A percentile compares a stretch with the other conserved stretches of the same genome.
Conservation (phyloP, 768 basidiomycete species). For the Russula griseocarnosa region DNA sequence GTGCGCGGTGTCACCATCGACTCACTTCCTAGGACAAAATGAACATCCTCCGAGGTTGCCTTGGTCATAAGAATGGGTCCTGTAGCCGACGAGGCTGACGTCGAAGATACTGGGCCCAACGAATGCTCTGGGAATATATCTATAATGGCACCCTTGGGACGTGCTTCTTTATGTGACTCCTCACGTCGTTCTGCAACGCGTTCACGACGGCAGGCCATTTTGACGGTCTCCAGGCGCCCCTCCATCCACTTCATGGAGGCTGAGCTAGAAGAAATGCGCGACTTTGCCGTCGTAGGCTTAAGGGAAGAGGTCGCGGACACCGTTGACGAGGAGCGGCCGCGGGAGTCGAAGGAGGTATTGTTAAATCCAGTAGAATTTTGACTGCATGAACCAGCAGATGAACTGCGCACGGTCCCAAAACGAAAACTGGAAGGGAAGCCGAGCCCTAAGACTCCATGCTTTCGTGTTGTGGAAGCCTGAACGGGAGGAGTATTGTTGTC, state of each 20-base stretch:
- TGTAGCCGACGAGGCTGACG: conserved; percentile 9
- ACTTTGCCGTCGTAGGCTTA: conserved; percentile 45
- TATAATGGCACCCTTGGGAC: conserved; percentile 50
- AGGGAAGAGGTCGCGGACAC: conserved; percentile 44
- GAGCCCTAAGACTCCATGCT: conserved; percentile 57
- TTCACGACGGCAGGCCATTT: conserved; percentile 39
- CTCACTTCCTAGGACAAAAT: conserved; percentile 34
- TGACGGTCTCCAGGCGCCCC: conserved; percentile 45
- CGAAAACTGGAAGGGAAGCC: conserved; percentile 57
- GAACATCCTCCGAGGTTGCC: conserved; percentile 52
- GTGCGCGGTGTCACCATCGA: conserved; percentile 36
- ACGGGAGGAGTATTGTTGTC: conserved; percentile 28
- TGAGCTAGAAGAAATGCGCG: conserved; percentile 38
- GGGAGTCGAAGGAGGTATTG: conserved; percentile 18
- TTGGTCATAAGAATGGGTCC: conserved; percentile 43
- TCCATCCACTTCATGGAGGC: conserved; percentile 52
- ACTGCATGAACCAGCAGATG: conserved; percentile 22
- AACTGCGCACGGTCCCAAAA: conserved; percentile 24
- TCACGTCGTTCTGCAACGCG: conserved; percentile 33
- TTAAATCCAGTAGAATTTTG: conserved; percentile 35
- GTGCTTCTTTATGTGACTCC: conserved; percentile 48
- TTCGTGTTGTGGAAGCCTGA: conserved; percentile 31
- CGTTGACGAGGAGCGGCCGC: conserved; percentile 39
- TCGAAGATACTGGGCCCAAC: conserved; percentile 19
- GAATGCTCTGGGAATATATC: conserved; percentile 52